Conservation (phyloP, 441 rosid genomes). For the Breynia disticha region DNA sequence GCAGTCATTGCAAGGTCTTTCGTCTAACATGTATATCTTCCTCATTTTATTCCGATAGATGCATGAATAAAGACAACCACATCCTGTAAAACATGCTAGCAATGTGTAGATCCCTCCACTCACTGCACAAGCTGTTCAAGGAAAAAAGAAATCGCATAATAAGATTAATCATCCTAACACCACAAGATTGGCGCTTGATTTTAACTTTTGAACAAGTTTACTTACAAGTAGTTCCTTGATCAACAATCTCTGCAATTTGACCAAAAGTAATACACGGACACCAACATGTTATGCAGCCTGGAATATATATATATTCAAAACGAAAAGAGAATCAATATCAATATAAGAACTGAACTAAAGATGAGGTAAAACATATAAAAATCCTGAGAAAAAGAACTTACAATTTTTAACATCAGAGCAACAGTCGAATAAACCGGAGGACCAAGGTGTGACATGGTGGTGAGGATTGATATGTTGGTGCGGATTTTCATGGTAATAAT, state of each 20-base stretch:
- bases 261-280: conserved; percentile 72
- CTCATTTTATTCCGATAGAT: conserved; percentile 20
- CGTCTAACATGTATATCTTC: conserved; percentile 11
- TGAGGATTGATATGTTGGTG: not conserved
- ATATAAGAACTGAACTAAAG: too few species aligned
- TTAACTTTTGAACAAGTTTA: too few species aligned
- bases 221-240: conserved; percentile 33
- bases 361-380: too few species aligned
- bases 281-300: conserved; percentile 58
- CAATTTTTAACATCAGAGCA: not conserved
- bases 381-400: not conserved
- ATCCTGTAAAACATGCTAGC: conserved; percentile 8
- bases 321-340: too few species aligned
- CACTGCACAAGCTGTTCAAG: conserved; percentile 19
- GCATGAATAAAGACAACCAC: conserved; percentile 19
- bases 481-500: not conserved
- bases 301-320: not conserved
- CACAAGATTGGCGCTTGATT: not conserved
- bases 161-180: not conserved
- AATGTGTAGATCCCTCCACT: conserved; percentile 16
- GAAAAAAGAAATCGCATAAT: not conserved
- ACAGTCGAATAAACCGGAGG: not conserved
- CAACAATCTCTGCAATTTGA: conserved; percentile 49
- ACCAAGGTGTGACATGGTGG: not conserved
- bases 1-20: conserved; percentile 23